Evolutionary conservation across 2,329 filamentous ascomycete species (phyloP), one percentile per base, ranked within the genome.

Genomic region (Falciphora oryzae): DNA sequence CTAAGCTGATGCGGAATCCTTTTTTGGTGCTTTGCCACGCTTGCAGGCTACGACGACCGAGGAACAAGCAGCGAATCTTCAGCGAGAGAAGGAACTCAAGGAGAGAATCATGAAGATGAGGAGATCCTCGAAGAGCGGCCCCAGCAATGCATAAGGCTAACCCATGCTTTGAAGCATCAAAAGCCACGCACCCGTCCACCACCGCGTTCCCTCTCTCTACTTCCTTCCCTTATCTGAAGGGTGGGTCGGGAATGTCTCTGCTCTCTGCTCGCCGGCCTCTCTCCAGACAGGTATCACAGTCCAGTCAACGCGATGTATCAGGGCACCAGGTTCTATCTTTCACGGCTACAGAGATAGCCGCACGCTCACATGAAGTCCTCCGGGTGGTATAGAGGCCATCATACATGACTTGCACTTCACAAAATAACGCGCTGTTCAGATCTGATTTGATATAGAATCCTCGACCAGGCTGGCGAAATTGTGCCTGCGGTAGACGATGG

Each of bases 91-190:
- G 70, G 76, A 83, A 70, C 73, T 84, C n/a, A 79, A 78, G 72
- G 81, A 83, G 68, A 79, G 77, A 72, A 82, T 84, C 68, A 82
- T 81, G 75, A 80, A 83, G 78, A 83, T 82, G 80, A 82, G 57
- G 29, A 58, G 81, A 78, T 79, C 76, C 74, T 80, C 78, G 70
- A 80, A 76, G 73, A 77, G 74, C 69, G 74, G 75, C 65, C 67
- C 71, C 69, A 72, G 73, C 71, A 75, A 75, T 67, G 73, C 71
- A 73, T 76, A 71, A 81, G 73, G 79, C 80, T 83, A 82, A 82
- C 79, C 60, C 44, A 29, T 25, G 44, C 14, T 50, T 7, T 25
- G 44, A 53, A 53, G 44, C 44, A 53, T 53, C 44, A 53, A 53
- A 53, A 53, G 44, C 22, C 44, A 53, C 44, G n/a, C n/a, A 18